Evolutionary conservation across 2,329 filamentous ascomycete species (phyloP), one percentile per base, ranked within the genome.

Genomic region (Pestalotiopsis fici): DNA sequence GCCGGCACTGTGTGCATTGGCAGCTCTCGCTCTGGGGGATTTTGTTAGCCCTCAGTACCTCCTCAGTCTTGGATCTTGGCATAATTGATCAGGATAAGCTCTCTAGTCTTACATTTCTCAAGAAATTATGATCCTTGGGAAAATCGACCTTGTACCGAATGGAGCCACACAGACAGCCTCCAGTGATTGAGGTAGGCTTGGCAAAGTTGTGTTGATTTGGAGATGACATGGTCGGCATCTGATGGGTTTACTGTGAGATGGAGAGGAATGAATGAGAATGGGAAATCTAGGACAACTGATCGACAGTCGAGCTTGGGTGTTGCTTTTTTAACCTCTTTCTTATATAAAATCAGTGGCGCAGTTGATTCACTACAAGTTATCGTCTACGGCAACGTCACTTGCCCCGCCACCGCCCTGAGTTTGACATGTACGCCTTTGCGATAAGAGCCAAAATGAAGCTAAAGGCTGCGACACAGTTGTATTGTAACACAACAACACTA

Each of bases 1-100:
- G 84, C 72, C 86, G 85, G 75, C 85, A 87, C 73, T 87, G 85
- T 6, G 83, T 84, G 77, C 86, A 88, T 71, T 88, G 85, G 73
- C 86, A 88, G 6, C 82, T 85, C 59, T 76, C 74, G 68, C 79
- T 78, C 83, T 85, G 60, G 65, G 55, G 21, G 13, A 28, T 27
- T 21, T 15, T 13, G 47, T 35, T 25, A 37, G 59, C 50, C n/a
- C 11, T 60, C 31, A 11, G 13, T 54, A 13, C 4, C 21, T 2
- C 15, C 13, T 54, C 47, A n/a, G 9, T 18, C 47, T 23, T 54
- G 31, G 1, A 6, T 50, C 9, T 23, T 18, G 56, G 64, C 21
- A 39, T 3, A 3, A 21, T 21, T 35, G 5, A 39, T 21, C 28
- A 62, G 11, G 28, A 13, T 15, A 23, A 27, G 15, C 18, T 6